Evolutionary conservation across 176 grass and related monocot species (phyloP).

Genomic region (Musa schizocarpa): DNA sequence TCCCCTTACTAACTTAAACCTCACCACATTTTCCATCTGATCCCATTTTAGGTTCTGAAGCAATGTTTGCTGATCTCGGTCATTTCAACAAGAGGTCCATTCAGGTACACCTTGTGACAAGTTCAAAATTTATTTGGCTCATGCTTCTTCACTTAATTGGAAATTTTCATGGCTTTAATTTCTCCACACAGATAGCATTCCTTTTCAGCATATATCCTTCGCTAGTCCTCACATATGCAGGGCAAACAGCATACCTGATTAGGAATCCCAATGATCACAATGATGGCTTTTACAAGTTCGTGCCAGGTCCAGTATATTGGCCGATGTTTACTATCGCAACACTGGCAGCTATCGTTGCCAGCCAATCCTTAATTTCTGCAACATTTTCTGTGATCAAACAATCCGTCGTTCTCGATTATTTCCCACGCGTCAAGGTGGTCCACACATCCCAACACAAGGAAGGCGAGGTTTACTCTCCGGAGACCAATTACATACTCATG

Average conservation of each 20-base stretch:
- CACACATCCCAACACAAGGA: slow-evolving; percentile 68
- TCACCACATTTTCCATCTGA: slow-evolving; percentile 6
- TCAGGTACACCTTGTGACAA: slow-evolving; percentile 37
- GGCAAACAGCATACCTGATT: slow-evolving; percentile 79
- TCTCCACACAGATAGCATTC: slow-evolving; percentile 60
- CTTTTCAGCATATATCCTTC: slow-evolving; percentile 79
- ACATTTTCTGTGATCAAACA: slow-evolving; percentile 92
- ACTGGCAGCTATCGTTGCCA: slow-evolving; percentile 64
- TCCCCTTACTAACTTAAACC: background rate
- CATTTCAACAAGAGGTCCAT: slow-evolving; percentile 79
- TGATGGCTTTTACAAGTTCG: slow-evolving; percentile 78
- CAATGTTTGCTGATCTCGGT: slow-evolving; percentile 88
- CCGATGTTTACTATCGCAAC: slow-evolving; percentile 76
- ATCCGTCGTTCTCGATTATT: slow-evolving; percentile 67
- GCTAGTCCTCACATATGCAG: slow-evolving; percentile 72
- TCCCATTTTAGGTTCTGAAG: slow-evolving; percentile 50
- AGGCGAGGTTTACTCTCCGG: slow-evolving; percentile 86
- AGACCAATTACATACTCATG: slow-evolving; percentile 87
- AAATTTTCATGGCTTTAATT: background rate
- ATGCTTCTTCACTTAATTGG: too few relatives aligned
- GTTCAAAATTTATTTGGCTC: background rate
- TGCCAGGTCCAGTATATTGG: slow-evolving; percentile 65
- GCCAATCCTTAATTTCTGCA: slow-evolving; percentile 80
- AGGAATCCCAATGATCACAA: slow-evolving; percentile 56
- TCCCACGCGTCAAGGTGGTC: slow-evolving; percentile 77